Percentiles rank a stretch among this genome's conserved stretches.
Conservation (phyloP, 73 alveolate genomes). For the Paramecium sonneborni region DNA sequence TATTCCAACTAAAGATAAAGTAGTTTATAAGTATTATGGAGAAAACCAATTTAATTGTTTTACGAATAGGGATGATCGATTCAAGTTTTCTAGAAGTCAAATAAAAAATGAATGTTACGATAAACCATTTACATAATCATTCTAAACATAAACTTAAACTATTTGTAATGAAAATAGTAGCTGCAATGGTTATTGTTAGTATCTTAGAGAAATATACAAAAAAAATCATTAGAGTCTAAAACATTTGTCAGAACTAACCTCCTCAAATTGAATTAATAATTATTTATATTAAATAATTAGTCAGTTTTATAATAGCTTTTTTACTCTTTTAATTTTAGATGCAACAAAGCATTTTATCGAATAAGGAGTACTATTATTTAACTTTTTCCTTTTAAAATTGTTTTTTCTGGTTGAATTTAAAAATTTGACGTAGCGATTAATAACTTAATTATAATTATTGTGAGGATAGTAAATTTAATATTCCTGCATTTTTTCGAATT, state of each 20-base stretch:
- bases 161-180: not conserved
- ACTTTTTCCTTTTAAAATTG: not conserved
- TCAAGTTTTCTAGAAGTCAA: not conserved
- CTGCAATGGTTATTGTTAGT: conserved; percentile 1
- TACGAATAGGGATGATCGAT: not conserved
- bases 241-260: conserved; percentile 14
- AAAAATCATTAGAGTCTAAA: not conserved
- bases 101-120: not conserved
- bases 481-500: conserved; percentile 11
- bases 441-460: not conserved
- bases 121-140: not conserved
- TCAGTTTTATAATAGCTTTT: not conserved
- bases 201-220: not conserved
- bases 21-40: not conserved
- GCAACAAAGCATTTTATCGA: conserved; percentile 10
- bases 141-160: not conserved
- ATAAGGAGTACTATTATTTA: not conserved
- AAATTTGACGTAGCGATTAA: not conserved
- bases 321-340: conserved; percentile 28
- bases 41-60: not conserved
- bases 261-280: not conserved
- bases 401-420: not conserved
- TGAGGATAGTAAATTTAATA: not conserved
- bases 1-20: conserved; percentile 4
- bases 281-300: not conserved